Evolutionary conservation across 352 stramenopile genomes (phyloP), one percentile per base, ranked within the genome.

Genomic region (Pythium brachiatum): DNA sequence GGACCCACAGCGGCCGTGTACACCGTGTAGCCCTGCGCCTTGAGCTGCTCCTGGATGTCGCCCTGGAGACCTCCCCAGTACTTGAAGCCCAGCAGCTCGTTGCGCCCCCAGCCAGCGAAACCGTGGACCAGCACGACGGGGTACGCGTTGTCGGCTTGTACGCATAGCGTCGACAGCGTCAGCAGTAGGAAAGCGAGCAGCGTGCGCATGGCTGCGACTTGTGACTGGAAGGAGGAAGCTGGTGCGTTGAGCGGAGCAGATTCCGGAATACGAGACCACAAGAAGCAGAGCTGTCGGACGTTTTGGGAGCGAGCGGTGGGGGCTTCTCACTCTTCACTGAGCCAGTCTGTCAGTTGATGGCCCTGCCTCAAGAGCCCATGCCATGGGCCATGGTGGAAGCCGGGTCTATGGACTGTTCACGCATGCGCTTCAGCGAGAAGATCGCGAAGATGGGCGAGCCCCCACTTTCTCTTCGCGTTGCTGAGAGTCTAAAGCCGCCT

Each of bases 21-120:
- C 7, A 71, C 63, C 3, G 16, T 69, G 56, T 76, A 70, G 26
- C 72, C 70, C 41, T 78, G 31, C 2, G 60, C 58, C 21, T 69
- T 56, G 34, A 78, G 60, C n/a, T 72, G 53, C 41, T 57, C 36
- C 25, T 67, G 39, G 21, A 62, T n/a, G 32, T 72, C 64, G 44
- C 53, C 57, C 18, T 72, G 56, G 18, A 68, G 11, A 43, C 58
- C 56, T 2, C 51, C 57, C 69, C 69, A 75, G 44, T 72, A 73
- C 36, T 53, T 57, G 9, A 63, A 18, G 9, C 34, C 26, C 20
- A 62, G 34, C 5, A 60, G 15, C 52, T 70, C 62, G 39, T 69
- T 55, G n/a, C 32, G 58, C 1, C 64, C 62, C 55, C 56, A 72
- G 25, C 69, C 69, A 20, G 23, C 31, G 21, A 73, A 64, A 1